phyloP scores from a whole-genome alignment of 2,329 filamentous ascomycete species.

The Fusarium annulatum region DNA sequence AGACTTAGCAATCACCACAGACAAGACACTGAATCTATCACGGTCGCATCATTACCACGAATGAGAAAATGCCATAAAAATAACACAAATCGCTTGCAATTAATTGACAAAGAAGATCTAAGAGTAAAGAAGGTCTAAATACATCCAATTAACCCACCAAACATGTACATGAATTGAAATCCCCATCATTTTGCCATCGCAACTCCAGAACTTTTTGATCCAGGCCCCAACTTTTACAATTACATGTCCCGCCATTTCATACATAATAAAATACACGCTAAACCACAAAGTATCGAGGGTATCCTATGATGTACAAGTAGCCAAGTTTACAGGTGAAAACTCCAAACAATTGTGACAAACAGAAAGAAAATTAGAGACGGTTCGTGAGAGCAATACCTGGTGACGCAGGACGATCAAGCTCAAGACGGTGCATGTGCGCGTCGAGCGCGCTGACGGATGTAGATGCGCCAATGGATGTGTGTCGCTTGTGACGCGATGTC shows the following conservation, averaged over 20 bases:
- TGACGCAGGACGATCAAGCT: conserved; percentile 44
- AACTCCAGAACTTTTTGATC: conserved; percentile 7
- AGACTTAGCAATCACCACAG: not conserved
- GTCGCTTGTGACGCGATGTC: conserved; percentile 39
- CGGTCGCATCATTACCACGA: fast-evolving
- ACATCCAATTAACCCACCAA: not conserved
- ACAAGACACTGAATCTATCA: fast-evolving
- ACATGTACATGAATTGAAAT: conserved; percentile 1
- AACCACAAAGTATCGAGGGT: conserved; percentile 25
- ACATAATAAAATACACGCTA: conserved; percentile 33
- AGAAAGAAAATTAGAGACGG: conserved; percentile 31
- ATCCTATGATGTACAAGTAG: conserved; percentile 36
- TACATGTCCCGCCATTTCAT: conserved; percentile 2
- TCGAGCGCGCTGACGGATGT: conserved; percentile 40
- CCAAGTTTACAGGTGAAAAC: conserved; percentile 9
- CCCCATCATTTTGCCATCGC: conserved; percentile 6
- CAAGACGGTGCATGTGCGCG: conserved; percentile 42
- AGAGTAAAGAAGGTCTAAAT: conserved; percentile 15
- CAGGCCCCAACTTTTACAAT: not conserved
- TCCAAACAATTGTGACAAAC: not conserved
- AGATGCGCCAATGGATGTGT: conserved; percentile 35
- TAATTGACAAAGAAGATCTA: conserved; percentile 20
- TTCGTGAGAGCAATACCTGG: conserved; percentile 45
- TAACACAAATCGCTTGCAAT: conserved; percentile 7
- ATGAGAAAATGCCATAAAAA: fast-evolving